Evolutionary conservation across 176 grass and related monocot species (phyloP).

Genomic region (Raddia guianensis): DNA sequence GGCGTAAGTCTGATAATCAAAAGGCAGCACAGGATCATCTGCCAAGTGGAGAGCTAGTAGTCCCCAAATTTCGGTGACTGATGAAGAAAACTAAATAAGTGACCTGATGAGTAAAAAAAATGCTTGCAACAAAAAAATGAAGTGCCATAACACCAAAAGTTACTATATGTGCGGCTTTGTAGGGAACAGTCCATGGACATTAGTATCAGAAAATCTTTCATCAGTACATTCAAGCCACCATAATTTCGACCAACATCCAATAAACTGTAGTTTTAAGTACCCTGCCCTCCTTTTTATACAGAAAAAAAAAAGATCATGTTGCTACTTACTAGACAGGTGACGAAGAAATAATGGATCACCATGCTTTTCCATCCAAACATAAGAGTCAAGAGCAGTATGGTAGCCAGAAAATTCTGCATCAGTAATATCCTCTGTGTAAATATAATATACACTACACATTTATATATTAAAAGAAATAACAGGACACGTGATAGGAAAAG

Average conservation of each 20-base stretch:
- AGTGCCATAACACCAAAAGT: conserved; percentile 1
- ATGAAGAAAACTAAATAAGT: conserved; percentile 42
- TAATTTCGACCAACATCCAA: not conserved
- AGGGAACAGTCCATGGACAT: not conserved
- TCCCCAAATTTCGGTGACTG: conserved; percentile 94
- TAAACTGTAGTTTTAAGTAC: not conserved
- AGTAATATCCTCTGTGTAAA: conserved; percentile 44
- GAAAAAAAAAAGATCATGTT: not conserved
- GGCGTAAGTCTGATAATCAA: conserved; percentile 80
- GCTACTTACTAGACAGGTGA: conserved; percentile 87
- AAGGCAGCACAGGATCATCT: conserved; percentile 81
- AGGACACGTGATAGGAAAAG: not conserved
- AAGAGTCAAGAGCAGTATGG: conserved; percentile 81
- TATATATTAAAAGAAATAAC: conserved; percentile 25
- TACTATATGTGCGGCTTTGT: conserved; percentile 4
- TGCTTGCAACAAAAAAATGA: not conserved
- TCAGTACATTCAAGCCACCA: conserved; percentile 10
- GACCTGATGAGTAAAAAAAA: conserved; percentile 18
- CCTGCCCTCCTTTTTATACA: not conserved
- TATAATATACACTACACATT: conserved; percentile 11
- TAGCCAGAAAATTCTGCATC: conserved; percentile 90
- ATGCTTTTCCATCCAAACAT: conserved; percentile 79
- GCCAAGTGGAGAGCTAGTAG: conserved; percentile 77
- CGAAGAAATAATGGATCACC: conserved; percentile 89
- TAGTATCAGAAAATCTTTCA: not conserved